Conservation (phyloP, 768 basidiomycete genomes). For the Tulasnella sp. region DNA sequence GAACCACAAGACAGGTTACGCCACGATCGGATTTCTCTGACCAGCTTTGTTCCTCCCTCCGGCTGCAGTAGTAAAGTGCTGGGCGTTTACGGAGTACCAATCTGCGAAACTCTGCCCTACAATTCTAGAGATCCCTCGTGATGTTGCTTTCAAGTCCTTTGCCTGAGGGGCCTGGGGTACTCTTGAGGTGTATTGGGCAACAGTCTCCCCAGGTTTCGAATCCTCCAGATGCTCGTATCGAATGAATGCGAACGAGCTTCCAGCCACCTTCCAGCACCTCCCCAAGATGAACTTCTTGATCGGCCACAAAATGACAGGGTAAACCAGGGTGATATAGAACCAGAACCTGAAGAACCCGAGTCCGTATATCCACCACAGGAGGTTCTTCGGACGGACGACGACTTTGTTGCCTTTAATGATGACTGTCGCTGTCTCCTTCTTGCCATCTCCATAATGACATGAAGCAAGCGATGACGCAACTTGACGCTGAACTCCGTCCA, state of each 20-base stretch:
- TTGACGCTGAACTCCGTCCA: neutral
- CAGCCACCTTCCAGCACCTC: neutral
- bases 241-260: neutral
- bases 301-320: neutral
- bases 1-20: no score
- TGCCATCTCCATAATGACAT: neutral
- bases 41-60: no score
- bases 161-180: no score
- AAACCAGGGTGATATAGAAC: neutral
- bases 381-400: neutral
- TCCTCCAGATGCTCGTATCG: neutral
- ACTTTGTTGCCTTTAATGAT: neutral
- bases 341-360: neutral
- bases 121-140: no score
- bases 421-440: neutral
- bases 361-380: neutral
- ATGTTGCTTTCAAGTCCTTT: no score
- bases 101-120: no score
- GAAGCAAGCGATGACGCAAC: neutral
- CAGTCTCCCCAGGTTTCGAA: neutral
- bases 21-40: no score
- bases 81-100: no score
- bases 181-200: no score
- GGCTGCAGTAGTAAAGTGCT: no score
- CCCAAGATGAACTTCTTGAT: neutral